These are phyloP conservation scores for Ottelia alismoides DNA, from an alignment of 106 monocot genomes.

Conservation along the genomic window DNA sequence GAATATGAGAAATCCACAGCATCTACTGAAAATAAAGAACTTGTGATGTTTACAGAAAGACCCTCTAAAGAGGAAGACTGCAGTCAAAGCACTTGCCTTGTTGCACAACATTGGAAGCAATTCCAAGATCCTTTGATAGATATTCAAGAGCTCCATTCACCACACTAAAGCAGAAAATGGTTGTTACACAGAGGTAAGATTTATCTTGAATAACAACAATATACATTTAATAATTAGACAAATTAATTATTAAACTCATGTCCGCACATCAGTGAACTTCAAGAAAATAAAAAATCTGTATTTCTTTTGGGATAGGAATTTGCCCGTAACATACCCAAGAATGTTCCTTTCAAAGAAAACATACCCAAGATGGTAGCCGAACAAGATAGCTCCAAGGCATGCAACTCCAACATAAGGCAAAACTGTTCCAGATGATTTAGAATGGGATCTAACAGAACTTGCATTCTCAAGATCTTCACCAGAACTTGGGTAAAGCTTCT, in stretches of 20 bases:
- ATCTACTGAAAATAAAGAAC: too few relatives aligned
- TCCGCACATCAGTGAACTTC: too few relatives aligned
- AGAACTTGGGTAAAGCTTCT: too few relatives aligned
- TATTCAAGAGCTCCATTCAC: not conserved
- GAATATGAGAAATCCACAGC: constrained; percentile 28
- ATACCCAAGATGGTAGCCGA: not conserved
- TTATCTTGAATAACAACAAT: not conserved
- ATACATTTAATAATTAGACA: too few relatives aligned
- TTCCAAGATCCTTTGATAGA: not conserved
- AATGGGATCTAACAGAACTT: not conserved
- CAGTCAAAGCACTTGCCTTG: constrained; percentile 1
- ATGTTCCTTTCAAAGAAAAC: not conserved
- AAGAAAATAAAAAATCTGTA: too few relatives aligned
- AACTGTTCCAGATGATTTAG: not conserved
- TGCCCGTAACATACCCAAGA: too few relatives aligned
- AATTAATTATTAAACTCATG: too few relatives aligned
- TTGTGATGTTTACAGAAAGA: too few relatives aligned
- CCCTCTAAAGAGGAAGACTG: too few relatives aligned
- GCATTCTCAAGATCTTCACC: constrained; percentile 17
- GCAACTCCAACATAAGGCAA: not conserved
- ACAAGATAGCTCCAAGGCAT: not conserved
- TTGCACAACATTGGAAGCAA: not conserved
- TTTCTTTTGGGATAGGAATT: too few relatives aligned
- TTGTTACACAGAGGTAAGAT: not conserved
- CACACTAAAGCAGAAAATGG: not conserved